Evolutionary conservation across 495 filamentous ascomycete genomes (phyloP).

Genomic region (Cenococcum geophilum): DNA sequence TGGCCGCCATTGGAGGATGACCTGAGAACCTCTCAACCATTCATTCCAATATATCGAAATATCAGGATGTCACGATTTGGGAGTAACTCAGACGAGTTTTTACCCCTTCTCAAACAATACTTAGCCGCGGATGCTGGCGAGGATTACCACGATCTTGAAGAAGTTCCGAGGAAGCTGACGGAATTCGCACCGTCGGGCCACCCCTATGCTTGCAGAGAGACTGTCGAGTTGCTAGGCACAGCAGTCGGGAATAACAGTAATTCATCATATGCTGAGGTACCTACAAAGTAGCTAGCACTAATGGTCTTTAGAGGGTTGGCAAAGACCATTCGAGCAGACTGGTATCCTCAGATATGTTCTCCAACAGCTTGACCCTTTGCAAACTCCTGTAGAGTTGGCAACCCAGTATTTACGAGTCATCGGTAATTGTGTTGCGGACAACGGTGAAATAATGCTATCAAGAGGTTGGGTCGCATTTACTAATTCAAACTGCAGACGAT

Average conservation of each 20-base stretch:
- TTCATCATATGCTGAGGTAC: not conserved
- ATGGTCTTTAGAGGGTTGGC: constrained; percentile 15
- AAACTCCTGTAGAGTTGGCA: not conserved
- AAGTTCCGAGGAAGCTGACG: constrained; percentile 5
- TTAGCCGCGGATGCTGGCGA: constrained; percentile 1
- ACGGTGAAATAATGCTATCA: constrained; percentile 10
- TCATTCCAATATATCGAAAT: not conserved
- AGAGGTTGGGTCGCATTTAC: not conserved
- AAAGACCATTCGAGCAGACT: constrained; percentile 4
- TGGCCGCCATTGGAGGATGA: not conserved
- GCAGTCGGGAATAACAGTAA: constrained; percentile 21
- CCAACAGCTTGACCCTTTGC: constrained; percentile 8
- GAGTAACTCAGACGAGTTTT: constrained; percentile 6
- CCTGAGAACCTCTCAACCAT: not conserved
- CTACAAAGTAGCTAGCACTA: not conserved
- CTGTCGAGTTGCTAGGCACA: constrained; percentile 16
- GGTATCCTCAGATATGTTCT: constrained; percentile 17
- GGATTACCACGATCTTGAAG: constrained; percentile 1
- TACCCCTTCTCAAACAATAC: constrained; percentile 9
- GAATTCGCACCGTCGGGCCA: constrained; percentile 2
- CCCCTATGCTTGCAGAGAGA: not conserved
- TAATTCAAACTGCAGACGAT: constrained; percentile 10
- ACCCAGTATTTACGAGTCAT: constrained; percentile 29
- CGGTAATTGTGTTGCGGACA: constrained; percentile 28
- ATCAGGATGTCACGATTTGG: not conserved